Conservation (phyloP, 2,329 filamentous ascomycete species). For the Paecilomyces fulvus region DNA sequence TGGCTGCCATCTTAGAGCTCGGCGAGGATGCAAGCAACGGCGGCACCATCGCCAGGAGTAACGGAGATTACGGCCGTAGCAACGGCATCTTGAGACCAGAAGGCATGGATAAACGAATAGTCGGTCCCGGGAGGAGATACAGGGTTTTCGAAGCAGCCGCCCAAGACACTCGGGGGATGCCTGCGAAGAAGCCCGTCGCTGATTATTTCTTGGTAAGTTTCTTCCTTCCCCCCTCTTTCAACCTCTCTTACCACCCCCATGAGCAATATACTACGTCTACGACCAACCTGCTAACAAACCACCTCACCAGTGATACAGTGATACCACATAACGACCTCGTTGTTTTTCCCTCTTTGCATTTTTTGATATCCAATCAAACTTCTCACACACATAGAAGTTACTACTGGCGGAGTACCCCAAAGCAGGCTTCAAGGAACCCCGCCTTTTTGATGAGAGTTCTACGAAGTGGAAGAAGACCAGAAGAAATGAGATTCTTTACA, state of each 20-base stretch:
- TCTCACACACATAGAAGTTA: background rate
- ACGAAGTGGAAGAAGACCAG: background rate
- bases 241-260: background rate
- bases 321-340: slow-evolving; percentile 1
- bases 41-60: slow-evolving; percentile 59
- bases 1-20: slow-evolving; percentile 88
- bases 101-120: slow-evolving; percentile 37
- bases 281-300: background rate
- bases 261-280: background rate
- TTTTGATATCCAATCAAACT: background rate
- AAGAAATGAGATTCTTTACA: background rate
- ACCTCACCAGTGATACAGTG: background rate
- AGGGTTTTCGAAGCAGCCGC: slow-evolving; percentile 94
- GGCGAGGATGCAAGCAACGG: slow-evolving; percentile 76
- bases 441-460: background rate
- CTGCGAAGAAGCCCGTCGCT: slow-evolving; percentile 94
- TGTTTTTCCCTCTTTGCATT: background rate
- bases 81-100: slow-evolving; percentile 43
- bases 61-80: slow-evolving; percentile 36
- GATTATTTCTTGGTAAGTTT: slow-evolving; percentile 73
- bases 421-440: background rate
- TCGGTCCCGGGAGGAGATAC: slow-evolving; percentile 80
- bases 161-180: slow-evolving; percentile 94
- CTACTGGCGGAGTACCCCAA: background rate
- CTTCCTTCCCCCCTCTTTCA: background rate